phyloP scores from a whole-genome alignment of 768 basidiomycete genomes.

The Panellus pusillus region DNA sequence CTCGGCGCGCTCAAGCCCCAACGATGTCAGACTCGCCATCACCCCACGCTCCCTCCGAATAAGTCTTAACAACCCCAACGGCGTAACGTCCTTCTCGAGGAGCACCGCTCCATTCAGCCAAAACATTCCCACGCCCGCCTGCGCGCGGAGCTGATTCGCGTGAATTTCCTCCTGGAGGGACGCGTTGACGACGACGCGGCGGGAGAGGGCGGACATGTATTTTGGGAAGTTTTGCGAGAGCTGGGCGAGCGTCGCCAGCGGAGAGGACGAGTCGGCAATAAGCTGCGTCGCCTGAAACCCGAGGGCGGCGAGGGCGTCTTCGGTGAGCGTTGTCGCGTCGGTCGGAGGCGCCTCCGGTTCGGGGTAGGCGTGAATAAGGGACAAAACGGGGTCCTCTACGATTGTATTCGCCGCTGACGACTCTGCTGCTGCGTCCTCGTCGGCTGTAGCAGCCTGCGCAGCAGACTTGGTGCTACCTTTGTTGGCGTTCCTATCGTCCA shows the following conservation, averaged over 20 bases:
- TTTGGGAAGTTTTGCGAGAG: conserved; percentile 89
- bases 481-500: conserved; percentile 75
- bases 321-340: conserved; percentile 27
- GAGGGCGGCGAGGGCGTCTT: conserved; percentile 55
- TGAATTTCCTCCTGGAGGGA: conserved; percentile 56
- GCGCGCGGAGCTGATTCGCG: conserved; percentile 53
- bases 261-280: conserved; percentile 57
- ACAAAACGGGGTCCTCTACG: conserved; percentile 3
- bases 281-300: conserved; percentile 77
- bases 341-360: conserved; percentile 2
- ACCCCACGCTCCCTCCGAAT: conserved; percentile 70
- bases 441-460: neutral
- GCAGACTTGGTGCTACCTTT: conserved; percentile 10
- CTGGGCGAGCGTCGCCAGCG: conserved; percentile 57
- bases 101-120: conserved; percentile 83
- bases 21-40: conserved; percentile 55
- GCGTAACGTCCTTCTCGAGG: conserved; percentile 62
- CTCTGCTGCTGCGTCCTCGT: neutral
- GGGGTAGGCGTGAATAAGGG: conserved; percentile 18
- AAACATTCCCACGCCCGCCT: conserved; percentile 54
- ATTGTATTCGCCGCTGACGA: no score
- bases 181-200: conserved; percentile 58
- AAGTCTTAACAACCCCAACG: conserved; percentile 69
- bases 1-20: conserved; percentile 64
- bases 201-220: conserved; percentile 73